Conservation (phyloP, 139 green algal genomes). For the Closterium sp. region DNA sequence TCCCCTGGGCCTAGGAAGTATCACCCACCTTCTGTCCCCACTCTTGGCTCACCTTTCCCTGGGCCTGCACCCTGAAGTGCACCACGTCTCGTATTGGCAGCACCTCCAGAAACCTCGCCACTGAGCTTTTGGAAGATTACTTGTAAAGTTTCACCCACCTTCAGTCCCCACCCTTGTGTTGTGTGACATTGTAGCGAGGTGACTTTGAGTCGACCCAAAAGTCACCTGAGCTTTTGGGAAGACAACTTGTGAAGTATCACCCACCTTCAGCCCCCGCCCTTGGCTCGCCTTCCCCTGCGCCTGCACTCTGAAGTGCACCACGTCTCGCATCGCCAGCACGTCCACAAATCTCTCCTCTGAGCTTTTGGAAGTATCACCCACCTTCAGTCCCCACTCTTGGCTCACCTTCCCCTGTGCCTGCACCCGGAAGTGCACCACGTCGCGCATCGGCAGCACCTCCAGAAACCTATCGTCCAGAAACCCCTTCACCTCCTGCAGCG, state of each 20-base stretch:
- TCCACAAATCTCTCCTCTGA: not conserved
- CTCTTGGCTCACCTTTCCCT: not conserved
- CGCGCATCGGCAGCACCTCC: not conserved
- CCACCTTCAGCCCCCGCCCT: not conserved
- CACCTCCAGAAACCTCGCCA: not conserved
- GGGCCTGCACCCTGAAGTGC: not conserved
- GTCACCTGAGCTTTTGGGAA: too few relatives aligned
- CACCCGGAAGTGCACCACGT: not conserved
- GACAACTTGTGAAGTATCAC: too few relatives aligned
- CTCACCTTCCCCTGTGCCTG: not conserved
- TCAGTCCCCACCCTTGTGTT: not conserved
- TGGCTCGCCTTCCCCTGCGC: not conserved
- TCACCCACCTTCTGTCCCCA: too few relatives aligned
- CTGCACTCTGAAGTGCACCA: not conserved
- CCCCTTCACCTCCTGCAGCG: not conserved
- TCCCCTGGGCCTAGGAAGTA: not conserved
- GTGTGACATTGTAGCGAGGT: too few relatives aligned
- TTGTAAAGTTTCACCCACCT: not conserved
- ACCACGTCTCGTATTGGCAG: not conserved
- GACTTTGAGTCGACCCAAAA: too few relatives aligned
- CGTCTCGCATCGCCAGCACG: not conserved
- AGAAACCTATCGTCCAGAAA: conserved; percentile 1
- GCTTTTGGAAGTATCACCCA: not conserved
- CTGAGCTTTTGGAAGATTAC: not conserved
- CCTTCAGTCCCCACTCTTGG: not conserved